Base-by-base conservation (phyloP, 257 asterid species). In the Handroanthus guayacan region DNA sequence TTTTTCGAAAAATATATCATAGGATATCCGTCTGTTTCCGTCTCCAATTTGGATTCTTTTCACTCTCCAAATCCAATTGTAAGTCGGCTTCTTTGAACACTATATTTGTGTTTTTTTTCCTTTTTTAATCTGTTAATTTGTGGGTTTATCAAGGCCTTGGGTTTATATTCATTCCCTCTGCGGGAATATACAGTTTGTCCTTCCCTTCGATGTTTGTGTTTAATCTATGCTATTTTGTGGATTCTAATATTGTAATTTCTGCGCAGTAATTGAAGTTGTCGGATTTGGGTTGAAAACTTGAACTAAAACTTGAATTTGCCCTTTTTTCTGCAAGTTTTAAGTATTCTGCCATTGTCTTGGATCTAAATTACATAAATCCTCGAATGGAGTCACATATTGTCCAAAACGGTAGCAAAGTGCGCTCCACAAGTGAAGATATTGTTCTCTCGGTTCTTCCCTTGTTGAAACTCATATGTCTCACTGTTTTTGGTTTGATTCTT, bases 401-500 rank as follows among this genome's bases (percentile, higher is more conserved):
- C 16, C 78, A 50, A 39, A 82, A 2, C 12, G 38, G 48, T 13
- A 47, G 44, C 5, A 39, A 67, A 14, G 9, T 86, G 57, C 68
- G 36, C 36, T 84, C 90, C 56, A 80, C 79, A 38, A 77, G 72
- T 6, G 83, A 87, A n/a, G 91, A 89, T 75, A 84, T 92, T 7
- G 57, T 86, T 9, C 82, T 83, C 71, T 86, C 99, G 13, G 76
- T 92, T 58, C 67, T 95, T 31, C 98, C 99, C 3, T 67, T 92
- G 55, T 71, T 95, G 87, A 95, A 92, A 50, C 97, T 95, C 75
- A 78, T 95, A 16, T 85, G 87, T 69, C 84, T 95, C 60, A 86
- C 97, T 3, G 84, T 84, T 7, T 79, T 95, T 67, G 99, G 99
- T 9, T 62, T 92, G 36, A 72, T 95, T 82, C 97, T 92, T 69